Percentiles rank a stretch among this genome's conserved stretches.
phyloP scores from a whole-genome alignment of 1,139 yeast genomes.

The Kodamaea sp. region DNA sequence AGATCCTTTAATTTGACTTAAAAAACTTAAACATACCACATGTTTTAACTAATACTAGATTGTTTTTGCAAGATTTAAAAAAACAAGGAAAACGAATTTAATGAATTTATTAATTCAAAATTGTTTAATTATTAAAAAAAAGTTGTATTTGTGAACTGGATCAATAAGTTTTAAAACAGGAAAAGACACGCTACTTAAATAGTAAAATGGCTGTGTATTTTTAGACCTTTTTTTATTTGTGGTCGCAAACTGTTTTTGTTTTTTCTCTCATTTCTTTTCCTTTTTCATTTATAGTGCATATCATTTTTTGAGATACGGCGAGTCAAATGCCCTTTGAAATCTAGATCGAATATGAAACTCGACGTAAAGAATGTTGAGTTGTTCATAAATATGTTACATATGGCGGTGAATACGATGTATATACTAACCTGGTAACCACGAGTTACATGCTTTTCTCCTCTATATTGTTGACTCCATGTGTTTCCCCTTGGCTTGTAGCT shows the following conservation, averaged over 20 bases:
- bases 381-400: no score
- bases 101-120: no score
- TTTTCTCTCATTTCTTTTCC: not conserved
- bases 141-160: not conserved
- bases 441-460: no score
- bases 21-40: conserved; percentile 1
- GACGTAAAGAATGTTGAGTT: no score
- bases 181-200: conserved; percentile 6
- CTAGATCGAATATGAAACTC: no score
- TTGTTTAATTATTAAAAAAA: not conserved
- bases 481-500: no score
- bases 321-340: no score
- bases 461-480: no score
- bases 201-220: conserved; percentile 3
- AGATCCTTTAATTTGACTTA: not conserved
- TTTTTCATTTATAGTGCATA: no score
- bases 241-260: not conserved
- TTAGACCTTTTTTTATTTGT: conserved; percentile 1
- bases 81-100: not conserved
- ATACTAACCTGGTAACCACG: no score
- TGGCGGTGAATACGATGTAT: no score
- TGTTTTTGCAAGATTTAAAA: not conserved
- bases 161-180: not conserved
- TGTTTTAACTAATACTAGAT: not conserved
- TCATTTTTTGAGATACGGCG: no score